These are phyloP conservation scores for Aspergillus wentii DNA, from an alignment of 495 filamentous ascomycete species.

Conservation along the genomic window DNA sequence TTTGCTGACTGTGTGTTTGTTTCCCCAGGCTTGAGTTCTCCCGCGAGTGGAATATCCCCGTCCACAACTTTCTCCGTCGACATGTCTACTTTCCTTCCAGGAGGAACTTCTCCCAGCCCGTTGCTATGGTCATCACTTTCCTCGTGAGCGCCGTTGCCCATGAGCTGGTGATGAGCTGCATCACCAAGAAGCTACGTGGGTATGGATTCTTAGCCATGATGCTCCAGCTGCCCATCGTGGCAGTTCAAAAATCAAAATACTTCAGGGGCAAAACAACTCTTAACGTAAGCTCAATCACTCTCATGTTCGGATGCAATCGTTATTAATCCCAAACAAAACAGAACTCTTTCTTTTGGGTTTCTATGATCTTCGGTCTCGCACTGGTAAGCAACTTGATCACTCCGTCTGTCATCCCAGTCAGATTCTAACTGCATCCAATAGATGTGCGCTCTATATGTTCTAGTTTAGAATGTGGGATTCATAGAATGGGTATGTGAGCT, in stretches of 20 bases:
- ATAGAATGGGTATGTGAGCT: too few relatives aligned
- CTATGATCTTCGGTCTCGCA: constrained; percentile 86
- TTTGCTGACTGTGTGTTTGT: too few relatives aligned
- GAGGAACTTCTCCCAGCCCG: constrained; percentile 65
- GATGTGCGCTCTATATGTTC: constrained; percentile 10
- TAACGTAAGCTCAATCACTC: constrained; percentile 60
- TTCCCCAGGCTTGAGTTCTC: constrained; percentile 92
- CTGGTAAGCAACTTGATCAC: constrained; percentile 54
- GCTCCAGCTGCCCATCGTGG: constrained; percentile 90
- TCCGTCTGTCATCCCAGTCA: not conserved
- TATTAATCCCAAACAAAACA: constrained; percentile 4
- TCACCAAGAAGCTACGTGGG: constrained; percentile 92
- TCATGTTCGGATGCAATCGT: too few relatives aligned
- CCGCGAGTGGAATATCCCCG: constrained; percentile 95
- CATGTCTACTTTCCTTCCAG: constrained; percentile 87
- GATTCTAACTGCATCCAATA: not conserved
- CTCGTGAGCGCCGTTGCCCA: constrained; percentile 84
- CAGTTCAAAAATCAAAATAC: constrained; percentile 75
- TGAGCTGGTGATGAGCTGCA: constrained; percentile 95
- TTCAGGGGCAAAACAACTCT: constrained; percentile 68
- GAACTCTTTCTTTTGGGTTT: constrained; percentile 93
- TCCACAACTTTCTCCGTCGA: constrained; percentile 94
- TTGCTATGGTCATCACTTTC: constrained; percentile 89
- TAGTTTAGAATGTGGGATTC: too few relatives aligned
- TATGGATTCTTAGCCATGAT: constrained; percentile 95